Evolutionary conservation across 1,284 basidiomycete species (phyloP), one percentile per base, ranked within the genome.

Genomic region (Tremellales sp.): DNA sequence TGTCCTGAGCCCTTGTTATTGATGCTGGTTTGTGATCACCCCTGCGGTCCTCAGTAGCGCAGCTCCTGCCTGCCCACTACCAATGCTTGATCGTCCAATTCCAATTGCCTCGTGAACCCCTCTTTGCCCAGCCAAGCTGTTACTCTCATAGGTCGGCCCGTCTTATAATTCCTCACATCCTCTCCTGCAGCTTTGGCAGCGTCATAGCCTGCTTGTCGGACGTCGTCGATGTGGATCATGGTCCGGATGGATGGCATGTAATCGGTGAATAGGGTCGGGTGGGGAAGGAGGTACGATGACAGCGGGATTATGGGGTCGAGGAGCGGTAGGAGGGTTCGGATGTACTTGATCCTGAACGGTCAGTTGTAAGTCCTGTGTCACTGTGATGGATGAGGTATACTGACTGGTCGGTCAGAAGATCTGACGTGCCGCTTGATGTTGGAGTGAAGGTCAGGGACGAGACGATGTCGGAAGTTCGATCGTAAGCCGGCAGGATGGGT

Each of bases 221-320:
- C 66, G 57, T 90, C 87, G 60, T 94, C 89, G 22, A 76, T 75
- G 13, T 54, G 64, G n/a, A 86, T 82, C 69, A 94, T 86, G 48
- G 75, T 61, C 49, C 84, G 78, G 37, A 91, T 74, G 69, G 79
- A 81, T 23, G 90, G 85, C 54, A 82, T 75, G 65, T 88, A 86
- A 44, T 93, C 87, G 60, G 84, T 68, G 59, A 81, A 76, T 43
- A 83, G 71, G 54, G 77, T 74, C 23, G 68, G 63, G 31, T 76
- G 73, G 37, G 77, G 76, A 48, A 79, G 65, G 51, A 78, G 69
- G 43, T 70, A 53, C 10, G 69, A 56, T 10, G 62, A 58, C 43
- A 75, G 60, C 15, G 73, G 68, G 40, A 79, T 70, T 27, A 74
- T 54, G 17, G 72, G 65, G 48, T 75, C 76, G 45, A 80, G 70